These are phyloP conservation scores for Cordyceps fumosorosea DNA, from an alignment of 2,329 filamentous ascomycete species.

Conservation along the genomic window DNA sequence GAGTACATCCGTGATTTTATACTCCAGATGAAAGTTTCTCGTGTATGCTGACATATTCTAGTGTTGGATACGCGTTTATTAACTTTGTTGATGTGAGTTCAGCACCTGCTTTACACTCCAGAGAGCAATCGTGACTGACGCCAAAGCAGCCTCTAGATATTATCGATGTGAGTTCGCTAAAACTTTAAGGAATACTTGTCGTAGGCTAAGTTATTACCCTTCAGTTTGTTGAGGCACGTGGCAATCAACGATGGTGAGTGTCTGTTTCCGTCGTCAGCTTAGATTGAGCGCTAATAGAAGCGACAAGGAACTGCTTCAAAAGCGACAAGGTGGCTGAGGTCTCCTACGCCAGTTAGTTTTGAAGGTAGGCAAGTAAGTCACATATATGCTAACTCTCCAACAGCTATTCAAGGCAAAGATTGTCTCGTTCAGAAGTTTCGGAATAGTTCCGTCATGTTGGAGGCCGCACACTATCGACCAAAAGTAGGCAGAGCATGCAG, in stretches of 20 bases:
- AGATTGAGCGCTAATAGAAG: neutral
- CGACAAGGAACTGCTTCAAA: slow-evolving; percentile 66
- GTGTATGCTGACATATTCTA: slow-evolving; percentile 28
- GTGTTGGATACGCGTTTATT: slow-evolving; percentile 95
- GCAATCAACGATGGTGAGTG: slow-evolving; percentile 62
- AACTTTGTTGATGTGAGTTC: slow-evolving; percentile 79
- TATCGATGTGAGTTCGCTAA: slow-evolving; percentile 48
- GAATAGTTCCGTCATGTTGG: slow-evolving; percentile 93
- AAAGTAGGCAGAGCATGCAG: slow-evolving; percentile 49
- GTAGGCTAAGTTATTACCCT: neutral
- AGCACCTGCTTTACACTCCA: slow-evolving; percentile 26
- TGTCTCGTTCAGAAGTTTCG: slow-evolving; percentile 91
- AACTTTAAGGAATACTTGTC: neutral
- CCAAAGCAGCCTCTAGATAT: slow-evolving; percentile 59
- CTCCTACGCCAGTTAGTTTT: slow-evolving; percentile 80
- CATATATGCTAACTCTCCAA: slow-evolving; percentile 19
- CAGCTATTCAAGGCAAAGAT: slow-evolving; percentile 86
- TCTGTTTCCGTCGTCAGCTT: neutral
- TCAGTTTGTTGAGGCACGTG: slow-evolving; percentile 64
- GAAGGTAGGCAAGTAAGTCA: accelerated
- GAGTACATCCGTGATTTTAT: slow-evolving; percentile 16
- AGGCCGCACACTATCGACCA: slow-evolving; percentile 72
- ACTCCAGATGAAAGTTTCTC: too few relatives aligned
- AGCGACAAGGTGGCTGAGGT: slow-evolving; percentile 82
- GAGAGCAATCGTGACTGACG: slow-evolving; percentile 28